These are phyloP conservation scores for Clarireedia hainanense DNA, from an alignment of 2,329 filamentous ascomycete species.

Conservation along the genomic window DNA sequence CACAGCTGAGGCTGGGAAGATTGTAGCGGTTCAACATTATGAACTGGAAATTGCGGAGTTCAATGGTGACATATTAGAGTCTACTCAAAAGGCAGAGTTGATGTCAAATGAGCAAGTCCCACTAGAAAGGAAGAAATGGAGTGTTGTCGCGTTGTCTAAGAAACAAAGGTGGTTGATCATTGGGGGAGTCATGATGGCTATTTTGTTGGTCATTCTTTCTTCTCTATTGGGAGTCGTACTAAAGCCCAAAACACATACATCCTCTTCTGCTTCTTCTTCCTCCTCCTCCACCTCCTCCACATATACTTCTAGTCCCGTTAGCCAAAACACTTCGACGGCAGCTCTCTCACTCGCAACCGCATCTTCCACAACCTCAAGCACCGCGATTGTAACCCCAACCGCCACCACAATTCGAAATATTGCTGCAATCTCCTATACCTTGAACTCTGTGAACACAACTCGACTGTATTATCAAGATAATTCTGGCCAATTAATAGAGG, in stretches of 20 bases:
- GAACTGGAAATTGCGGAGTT: neutral
- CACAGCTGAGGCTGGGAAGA: neutral
- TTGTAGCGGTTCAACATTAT: neutral
- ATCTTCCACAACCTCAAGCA: neutral
- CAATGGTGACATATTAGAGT: neutral
- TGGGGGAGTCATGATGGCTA: neutral
- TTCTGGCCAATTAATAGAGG: constrained; percentile 9
- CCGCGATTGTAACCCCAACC: neutral
- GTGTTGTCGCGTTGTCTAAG: neutral
- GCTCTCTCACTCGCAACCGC: neutral
- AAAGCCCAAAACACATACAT: neutral
- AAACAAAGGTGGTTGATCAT: neutral
- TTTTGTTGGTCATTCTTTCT: neutral
- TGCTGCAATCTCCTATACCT: constrained; percentile 10
- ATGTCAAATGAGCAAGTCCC: neutral
- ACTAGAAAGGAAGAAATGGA: neutral
- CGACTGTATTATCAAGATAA: constrained; percentile 11
- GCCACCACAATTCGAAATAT: neutral
- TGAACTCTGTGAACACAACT: constrained; percentile 4
- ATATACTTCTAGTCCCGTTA: too few relatives aligned
- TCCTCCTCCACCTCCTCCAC: too few relatives aligned
- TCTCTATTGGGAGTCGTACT: neutral
- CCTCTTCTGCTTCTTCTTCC: neutral
- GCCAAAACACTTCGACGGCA: neutral
- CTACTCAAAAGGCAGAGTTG: neutral